phyloP scores from a whole-genome alignment of 2,329 filamentous ascomycete genomes.

The Lanzia echinophila region DNA sequence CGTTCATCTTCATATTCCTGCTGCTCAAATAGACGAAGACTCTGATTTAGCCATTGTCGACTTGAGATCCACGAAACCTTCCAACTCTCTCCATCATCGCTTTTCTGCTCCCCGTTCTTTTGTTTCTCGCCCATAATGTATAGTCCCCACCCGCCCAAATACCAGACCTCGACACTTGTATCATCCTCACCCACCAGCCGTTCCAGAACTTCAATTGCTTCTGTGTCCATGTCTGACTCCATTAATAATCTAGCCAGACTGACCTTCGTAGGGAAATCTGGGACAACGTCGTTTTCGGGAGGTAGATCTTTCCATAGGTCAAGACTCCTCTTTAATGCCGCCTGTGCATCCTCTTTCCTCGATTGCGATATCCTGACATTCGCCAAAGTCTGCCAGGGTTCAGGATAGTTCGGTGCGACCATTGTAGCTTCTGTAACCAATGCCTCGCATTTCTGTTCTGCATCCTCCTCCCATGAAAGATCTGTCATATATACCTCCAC shows the following conservation, averaged over 20 bases:
- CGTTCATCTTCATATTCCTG: conserved; percentile 83
- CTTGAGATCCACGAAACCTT: conserved; percentile 62
- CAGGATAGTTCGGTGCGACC: conserved; percentile 71
- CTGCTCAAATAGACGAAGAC: conserved; percentile 68
- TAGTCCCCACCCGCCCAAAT: conserved; percentile 90
- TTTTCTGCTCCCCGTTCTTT: conserved; percentile 35
- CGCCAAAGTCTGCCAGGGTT: conserved; percentile 92
- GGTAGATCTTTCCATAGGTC: conserved; percentile 76
- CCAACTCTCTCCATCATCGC: conserved; percentile 37
- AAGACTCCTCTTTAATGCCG: conserved; percentile 72
- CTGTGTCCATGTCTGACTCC: conserved; percentile 79
- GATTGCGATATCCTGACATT: conserved; percentile 89
- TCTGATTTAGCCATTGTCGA: conserved; percentile 75
- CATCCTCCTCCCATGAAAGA: conserved; percentile 85
- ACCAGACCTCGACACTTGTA: conserved; percentile 92
- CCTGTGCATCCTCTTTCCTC: conserved; percentile 69
- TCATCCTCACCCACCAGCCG: conserved; percentile 83
- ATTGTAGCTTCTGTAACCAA: conserved; percentile 87
- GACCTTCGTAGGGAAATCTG: conserved; percentile 80
- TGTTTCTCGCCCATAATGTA: conserved; percentile 70
- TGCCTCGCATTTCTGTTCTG: conserved; percentile 79
- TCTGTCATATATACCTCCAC: conserved; percentile 99
- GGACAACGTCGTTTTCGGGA: conserved; percentile 63
- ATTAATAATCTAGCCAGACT: conserved; percentile 79
- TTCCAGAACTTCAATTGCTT: conserved; percentile 80